phyloP scores from a whole-genome alignment of 2,329 filamentous ascomycete species.

The Thielaviopsis ethacetica region DNA sequence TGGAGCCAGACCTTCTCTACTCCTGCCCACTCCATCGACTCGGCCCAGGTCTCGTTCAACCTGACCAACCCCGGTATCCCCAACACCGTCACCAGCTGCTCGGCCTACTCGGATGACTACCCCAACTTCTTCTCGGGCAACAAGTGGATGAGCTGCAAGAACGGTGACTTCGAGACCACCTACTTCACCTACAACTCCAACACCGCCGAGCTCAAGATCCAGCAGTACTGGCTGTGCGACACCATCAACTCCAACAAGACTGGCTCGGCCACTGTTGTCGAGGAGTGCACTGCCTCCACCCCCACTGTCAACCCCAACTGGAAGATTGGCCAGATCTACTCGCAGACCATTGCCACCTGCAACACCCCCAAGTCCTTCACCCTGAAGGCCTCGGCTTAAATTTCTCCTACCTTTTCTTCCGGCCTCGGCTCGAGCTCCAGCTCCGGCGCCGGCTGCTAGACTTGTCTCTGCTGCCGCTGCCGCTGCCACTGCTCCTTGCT shows the following conservation, averaged over 20 bases:
- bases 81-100: conserved; percentile 22
- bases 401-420: neutral
- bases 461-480: too few species aligned
- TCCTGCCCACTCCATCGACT: conserved; percentile 33
- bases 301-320: conserved; percentile 18
- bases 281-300: neutral
- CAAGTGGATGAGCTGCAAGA: conserved; percentile 26
- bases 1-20: conserved; percentile 32
- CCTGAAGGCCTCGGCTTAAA: neutral
- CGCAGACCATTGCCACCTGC: conserved; percentile 17
- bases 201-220: conserved; percentile 22
- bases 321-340: conserved; percentile 20
- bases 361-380: neutral
- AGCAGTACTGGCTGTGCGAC: conserved; percentile 33
- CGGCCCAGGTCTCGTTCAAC: conserved; percentile 31
- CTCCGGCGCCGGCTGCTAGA: too few species aligned
- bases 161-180: conserved; percentile 15
- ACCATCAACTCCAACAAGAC: neutral
- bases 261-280: neutral
- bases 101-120: conserved; percentile 25
- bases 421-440: too few species aligned
- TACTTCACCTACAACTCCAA: conserved; percentile 29
- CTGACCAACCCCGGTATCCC: conserved; percentile 29
- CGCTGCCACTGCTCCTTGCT: too few species aligned
- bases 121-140: conserved; percentile 34